These are phyloP conservation scores for Boeremia exigua DNA, from an alignment of 2,329 filamentous ascomycete genomes.

Conservation along the genomic window DNA sequence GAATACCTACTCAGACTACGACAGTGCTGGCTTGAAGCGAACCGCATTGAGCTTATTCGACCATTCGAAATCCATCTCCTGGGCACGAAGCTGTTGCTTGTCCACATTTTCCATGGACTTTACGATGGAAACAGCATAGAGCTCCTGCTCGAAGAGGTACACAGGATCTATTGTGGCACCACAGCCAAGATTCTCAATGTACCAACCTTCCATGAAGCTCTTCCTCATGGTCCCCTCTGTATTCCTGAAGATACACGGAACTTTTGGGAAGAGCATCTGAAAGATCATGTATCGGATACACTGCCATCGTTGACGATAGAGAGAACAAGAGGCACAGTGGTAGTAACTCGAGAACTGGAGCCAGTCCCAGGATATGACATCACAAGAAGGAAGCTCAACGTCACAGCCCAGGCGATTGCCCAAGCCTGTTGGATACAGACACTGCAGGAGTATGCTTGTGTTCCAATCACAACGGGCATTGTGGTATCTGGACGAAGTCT, in stretches of 20 bases:
- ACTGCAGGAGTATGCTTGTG: conserved; percentile 59
- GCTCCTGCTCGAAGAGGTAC: conserved; percentile 68
- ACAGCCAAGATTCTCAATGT: conserved; percentile 37
- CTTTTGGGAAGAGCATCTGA: conserved; percentile 73
- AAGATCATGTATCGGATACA: conserved; percentile 36
- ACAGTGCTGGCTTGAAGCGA: conserved; percentile 34
- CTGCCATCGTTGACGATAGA: conserved; percentile 37
- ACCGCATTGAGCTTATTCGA: conserved; percentile 53
- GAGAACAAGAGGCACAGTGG: conserved; percentile 26
- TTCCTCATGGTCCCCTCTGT: conserved; percentile 73
- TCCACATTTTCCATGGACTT: conserved; percentile 83
- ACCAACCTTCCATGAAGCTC: conserved; percentile 68
- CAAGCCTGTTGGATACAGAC: conserved; percentile 76
- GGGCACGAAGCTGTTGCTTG: conserved; percentile 53
- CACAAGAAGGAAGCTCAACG: conserved; percentile 65
- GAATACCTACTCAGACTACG: neutral
- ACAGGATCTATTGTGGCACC: conserved; percentile 56
- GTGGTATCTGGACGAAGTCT: conserved; percentile 80
- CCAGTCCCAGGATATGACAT: conserved; percentile 55
- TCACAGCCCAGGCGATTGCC: conserved; percentile 79
- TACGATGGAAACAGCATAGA: conserved; percentile 85
- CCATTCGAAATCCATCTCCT: conserved; percentile 62
- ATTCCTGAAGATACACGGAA: conserved; percentile 53
- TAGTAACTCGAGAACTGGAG: conserved; percentile 44
- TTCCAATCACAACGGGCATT: conserved; percentile 68